Evolutionary conservation across 2,329 filamentous ascomycete genomes (phyloP), one percentile per base, ranked within the genome.

Genomic region (Aspergillus quadrilineatus): DNA sequence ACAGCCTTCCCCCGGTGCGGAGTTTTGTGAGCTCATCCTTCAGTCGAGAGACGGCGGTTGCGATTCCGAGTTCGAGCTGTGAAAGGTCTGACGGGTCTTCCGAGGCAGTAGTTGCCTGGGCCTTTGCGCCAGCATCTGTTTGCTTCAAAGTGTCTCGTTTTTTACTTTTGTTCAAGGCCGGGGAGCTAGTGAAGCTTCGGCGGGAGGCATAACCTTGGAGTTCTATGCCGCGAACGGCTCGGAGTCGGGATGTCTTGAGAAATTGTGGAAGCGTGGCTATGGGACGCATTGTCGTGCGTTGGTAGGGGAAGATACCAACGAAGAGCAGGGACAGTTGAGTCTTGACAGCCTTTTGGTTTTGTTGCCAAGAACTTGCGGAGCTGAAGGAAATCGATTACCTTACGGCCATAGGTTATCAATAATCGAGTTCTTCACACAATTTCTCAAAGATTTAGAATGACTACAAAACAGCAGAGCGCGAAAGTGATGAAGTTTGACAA

Each of bases 1-100:
- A 88, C 67, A 87, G 80, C 28, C 85, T 74, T 0, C 86, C 86
- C 5, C 85, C 85, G 0, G 82, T 79, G 4, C 85, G 77, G 10
- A 89, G 74, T 67, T 86, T 86, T 1, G 81, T 79, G 1, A 89
- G 73, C 8, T 87, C 84, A 62, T 82, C 80, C 60, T 83, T 84
- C 26, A 90, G 75, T 50, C 78, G 79, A 54, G 82, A 77, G 9
- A 85, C 73, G 0, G 81, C 78, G 53, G 78, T 77, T 10, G 79
- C 73, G 53, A 89, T 85, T 8, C 82, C 79, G 0, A 75, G 65
- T 60, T 87, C 78, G 3, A 89, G 75, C 8, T 74, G 71, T 4
- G 81, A 78, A 63, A 89, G 82, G 70, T 89, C 85, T 66, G 79
- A 83, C 1, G 85, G 82, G 65, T 89, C 83, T 55, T 79, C 69